Conservation (phyloP, 768 basidiomycete species). For the Rhizopogon rudus region DNA sequence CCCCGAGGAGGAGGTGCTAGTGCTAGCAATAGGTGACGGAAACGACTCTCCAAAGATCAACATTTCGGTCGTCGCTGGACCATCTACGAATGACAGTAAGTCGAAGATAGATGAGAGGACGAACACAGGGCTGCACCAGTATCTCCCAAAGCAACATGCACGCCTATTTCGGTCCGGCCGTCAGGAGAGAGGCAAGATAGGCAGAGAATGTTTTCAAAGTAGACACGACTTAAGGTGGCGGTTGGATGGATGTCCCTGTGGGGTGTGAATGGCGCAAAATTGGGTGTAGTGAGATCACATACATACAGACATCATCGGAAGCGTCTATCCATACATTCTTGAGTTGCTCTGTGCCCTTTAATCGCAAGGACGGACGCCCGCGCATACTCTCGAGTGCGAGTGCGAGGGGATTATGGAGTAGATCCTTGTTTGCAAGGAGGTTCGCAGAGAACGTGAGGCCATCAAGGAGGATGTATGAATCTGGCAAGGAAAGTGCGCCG, state of each 20-base stretch:
- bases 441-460: constrained; percentile 65
- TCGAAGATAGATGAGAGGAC: neutral
- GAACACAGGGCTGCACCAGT: constrained; percentile 40
- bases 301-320: constrained; percentile 43
- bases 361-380: constrained; percentile 57
- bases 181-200: constrained; percentile 30
- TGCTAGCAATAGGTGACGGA: constrained; percentile 7
- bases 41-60: constrained; percentile 42
- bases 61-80: constrained; percentile 66
- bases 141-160: constrained; percentile 69
- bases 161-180: constrained; percentile 43
- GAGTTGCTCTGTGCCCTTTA: constrained; percentile 50
- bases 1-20: constrained; percentile 15
- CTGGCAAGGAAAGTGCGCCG: constrained; percentile 67
- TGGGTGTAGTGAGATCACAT: constrained; percentile 36
- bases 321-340: constrained; percentile 58
- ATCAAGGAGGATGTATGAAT: constrained; percentile 67
- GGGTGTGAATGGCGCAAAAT: neutral
- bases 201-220: constrained; percentile 71
- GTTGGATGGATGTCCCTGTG: constrained; percentile 66
- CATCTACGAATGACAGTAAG: constrained; percentile 35
- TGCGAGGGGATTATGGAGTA: constrained; percentile 67
- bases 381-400: constrained; percentile 79
- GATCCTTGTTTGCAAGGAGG: constrained; percentile 30
- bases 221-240: constrained; percentile 55